Conservation (phyloP, 495 filamentous ascomycete species). For the Astrothelium macrocarpum region DNA sequence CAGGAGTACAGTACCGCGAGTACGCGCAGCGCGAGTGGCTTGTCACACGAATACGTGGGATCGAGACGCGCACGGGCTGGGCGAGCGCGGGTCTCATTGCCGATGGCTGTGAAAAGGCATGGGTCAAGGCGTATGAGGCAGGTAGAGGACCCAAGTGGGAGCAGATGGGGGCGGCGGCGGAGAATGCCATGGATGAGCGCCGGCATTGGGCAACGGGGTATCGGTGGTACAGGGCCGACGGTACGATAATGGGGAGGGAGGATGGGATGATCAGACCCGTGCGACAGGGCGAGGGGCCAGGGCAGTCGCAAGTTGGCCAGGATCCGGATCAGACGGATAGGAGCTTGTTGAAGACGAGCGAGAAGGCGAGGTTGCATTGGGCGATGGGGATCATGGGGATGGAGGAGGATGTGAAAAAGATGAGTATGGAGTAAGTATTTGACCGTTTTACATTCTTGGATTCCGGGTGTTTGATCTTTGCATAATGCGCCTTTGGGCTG, state of each 20-base stretch:
- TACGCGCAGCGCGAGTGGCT: conserved; percentile 64
- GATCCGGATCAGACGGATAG: conserved; percentile 38
- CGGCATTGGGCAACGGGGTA: conserved; percentile 4
- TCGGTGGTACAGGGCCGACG: conserved; percentile 1
- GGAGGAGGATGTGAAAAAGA: conserved; percentile 45
- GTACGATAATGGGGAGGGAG: conserved; percentile 32
- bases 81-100: conserved; percentile 71
- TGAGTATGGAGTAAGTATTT: conserved; percentile 14
- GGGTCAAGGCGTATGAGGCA: conserved; percentile 59
- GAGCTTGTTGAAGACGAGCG: conserved; percentile 41
- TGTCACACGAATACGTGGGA: conserved; percentile 59
- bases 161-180: conserved; percentile 17
- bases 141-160: conserved; percentile 69
- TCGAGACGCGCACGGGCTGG: conserved; percentile 79
- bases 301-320: not conserved
- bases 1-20: conserved; percentile 71
- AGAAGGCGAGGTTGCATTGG: conserved; percentile 39
- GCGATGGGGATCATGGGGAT: conserved; percentile 51
- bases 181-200: conserved; percentile 6
- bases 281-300: conserved; percentile 11
- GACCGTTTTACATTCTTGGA: not conserved
- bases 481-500: not conserved
- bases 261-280: not conserved
- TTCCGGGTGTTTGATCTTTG: not conserved
- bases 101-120: conserved; percentile 70